Evolutionary conservation across 1,284 basidiomycete genomes (phyloP).

Genomic region (Moniliella sp.): DNA sequence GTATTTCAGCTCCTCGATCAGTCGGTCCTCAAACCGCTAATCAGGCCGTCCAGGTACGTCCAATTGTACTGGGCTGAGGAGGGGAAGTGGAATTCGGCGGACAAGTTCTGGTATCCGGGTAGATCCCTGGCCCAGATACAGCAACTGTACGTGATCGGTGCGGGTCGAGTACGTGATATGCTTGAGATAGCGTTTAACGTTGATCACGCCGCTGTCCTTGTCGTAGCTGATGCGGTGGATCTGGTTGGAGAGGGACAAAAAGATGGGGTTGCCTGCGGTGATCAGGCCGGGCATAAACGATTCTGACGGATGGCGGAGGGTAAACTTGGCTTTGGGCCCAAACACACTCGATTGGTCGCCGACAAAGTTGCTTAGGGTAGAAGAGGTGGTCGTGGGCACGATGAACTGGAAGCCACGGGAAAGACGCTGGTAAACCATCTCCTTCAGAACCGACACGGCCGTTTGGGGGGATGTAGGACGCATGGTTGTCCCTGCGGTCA

Average conservation of each 20-base stretch:
- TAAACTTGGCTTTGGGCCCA: constrained; percentile 7
- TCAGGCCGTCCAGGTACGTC: constrained; percentile 35
- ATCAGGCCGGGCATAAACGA: constrained; percentile 28
- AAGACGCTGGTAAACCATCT: constrained; percentile 75
- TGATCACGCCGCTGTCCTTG: constrained; percentile 55
- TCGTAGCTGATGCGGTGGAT: constrained; percentile 72
- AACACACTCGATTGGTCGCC: constrained; percentile 3
- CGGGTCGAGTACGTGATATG: constrained; percentile 44
- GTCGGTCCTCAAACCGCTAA: constrained; percentile 30
- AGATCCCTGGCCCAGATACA: constrained; percentile 79
- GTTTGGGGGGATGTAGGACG: constrained; percentile 52
- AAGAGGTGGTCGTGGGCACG: constrained; percentile 11
- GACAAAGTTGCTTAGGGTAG: constrained; percentile 6
- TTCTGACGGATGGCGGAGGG: constrained; percentile 23
- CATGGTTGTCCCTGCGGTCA: no score
- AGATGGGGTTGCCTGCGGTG: constrained; percentile 44
- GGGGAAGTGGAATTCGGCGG: constrained; percentile 55
- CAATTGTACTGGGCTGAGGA: constrained; percentile 43
- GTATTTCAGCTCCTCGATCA: constrained; percentile 38
- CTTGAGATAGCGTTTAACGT: constrained; percentile 66
- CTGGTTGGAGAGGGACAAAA: constrained; percentile 79
- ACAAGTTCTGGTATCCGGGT: constrained; percentile 59
- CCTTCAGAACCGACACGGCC: constrained; percentile 54
- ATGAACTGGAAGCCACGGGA: constrained; percentile 94
- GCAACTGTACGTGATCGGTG: constrained; percentile 57